phyloP scores from a whole-genome alignment of 169 alveolate species.

The Besnoitia besnoiti region DNA sequence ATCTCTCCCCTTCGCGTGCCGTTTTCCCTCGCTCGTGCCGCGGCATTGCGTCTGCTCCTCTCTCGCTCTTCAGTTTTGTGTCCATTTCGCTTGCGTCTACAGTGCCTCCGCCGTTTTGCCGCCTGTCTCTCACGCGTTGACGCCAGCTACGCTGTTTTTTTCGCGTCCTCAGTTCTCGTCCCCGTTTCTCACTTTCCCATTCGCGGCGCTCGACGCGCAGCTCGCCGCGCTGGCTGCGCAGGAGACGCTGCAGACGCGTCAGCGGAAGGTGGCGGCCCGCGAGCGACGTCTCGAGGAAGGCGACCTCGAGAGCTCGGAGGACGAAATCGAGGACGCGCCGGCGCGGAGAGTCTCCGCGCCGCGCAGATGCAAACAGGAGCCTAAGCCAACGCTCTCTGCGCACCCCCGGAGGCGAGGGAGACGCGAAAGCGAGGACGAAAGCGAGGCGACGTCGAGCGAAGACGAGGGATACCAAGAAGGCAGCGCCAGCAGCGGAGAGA shows the following conservation, averaged over 20 bases:
- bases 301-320: background rate
- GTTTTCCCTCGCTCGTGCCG: background rate
- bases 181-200: constrained; percentile 12
- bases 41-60: background rate
- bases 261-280: background rate
- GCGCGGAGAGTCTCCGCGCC: background rate
- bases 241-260: background rate
- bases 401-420: background rate
- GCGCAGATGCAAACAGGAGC: background rate
- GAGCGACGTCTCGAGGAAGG: background rate
- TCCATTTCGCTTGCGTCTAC: background rate
- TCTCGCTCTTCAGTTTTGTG: background rate
- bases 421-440: background rate
- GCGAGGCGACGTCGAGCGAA: background rate
- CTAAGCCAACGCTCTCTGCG: background rate
- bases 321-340: background rate
- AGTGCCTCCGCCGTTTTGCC: no score
- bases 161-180: background rate
- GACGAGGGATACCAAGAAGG: background rate
- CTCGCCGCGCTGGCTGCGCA: background rate
- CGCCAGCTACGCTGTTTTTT: background rate
- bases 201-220: background rate
- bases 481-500: background rate
- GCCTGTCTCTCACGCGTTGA: no score
- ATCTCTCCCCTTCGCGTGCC: no score